phyloP scores from a whole-genome alignment of 2,329 filamentous ascomycete species.

The Colletotrichum aenigma region DNA sequence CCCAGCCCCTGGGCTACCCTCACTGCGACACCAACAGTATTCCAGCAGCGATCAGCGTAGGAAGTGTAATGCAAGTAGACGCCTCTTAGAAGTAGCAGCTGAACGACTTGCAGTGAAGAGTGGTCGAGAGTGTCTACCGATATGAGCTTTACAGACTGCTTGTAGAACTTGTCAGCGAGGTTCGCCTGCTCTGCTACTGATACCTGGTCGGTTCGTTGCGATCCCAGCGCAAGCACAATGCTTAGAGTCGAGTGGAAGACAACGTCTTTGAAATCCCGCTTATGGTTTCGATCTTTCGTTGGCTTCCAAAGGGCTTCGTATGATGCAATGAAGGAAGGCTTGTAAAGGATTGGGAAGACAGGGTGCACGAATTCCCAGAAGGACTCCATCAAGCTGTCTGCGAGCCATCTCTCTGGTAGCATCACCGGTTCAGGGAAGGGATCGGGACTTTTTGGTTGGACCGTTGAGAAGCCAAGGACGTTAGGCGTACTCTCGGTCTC shows the following conservation, averaged over 20 bases:
- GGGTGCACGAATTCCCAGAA: constrained; percentile 24
- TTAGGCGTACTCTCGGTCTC: not conserved
- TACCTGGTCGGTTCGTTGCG: constrained; percentile 24
- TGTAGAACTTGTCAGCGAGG: constrained; percentile 29
- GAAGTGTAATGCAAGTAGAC: constrained; percentile 32
- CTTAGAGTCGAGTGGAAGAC: constrained; percentile 30
- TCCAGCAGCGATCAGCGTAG: constrained; percentile 33
- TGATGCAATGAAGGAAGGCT: constrained; percentile 7
- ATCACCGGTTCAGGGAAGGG: not conserved
- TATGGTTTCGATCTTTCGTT: not conserved
- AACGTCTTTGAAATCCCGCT: not conserved
- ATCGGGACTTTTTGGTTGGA: not conserved
- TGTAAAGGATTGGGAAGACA: constrained; percentile 19
- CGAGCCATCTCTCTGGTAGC: not conserved
- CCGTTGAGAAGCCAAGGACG: not conserved
- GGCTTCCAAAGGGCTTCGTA: constrained; percentile 15
- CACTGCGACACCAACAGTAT: constrained; percentile 30
- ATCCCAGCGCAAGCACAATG: constrained; percentile 32
- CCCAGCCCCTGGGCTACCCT: constrained; percentile 32
- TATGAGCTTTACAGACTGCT: constrained; percentile 27
- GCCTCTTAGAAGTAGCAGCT: constrained; percentile 30
- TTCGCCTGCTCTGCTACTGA: not conserved
- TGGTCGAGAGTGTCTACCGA: constrained; percentile 30
- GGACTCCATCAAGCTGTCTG: constrained; percentile 5
- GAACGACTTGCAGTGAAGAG: constrained; percentile 27